A percentile compares a stretch with the other conserved stretches of the same genome.
Conservation (phyloP, 176 grass and related monocot genomes). For the Tillandsia leiboldiana region DNA sequence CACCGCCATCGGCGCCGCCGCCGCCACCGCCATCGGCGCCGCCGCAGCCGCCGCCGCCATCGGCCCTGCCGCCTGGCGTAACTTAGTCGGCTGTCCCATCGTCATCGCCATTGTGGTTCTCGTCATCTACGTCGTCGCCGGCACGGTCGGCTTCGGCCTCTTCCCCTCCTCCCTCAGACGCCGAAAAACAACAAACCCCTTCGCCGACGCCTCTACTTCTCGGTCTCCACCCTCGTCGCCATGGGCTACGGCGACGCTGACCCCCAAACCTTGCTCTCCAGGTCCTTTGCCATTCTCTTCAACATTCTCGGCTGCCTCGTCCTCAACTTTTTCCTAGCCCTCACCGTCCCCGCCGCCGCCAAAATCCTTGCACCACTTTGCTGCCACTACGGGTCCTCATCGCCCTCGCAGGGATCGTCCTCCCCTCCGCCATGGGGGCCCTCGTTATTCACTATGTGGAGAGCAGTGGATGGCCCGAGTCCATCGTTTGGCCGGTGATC, state of each 20-base stretch:
- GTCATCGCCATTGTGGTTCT: no score
- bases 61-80: no score
- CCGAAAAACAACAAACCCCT: conserved; percentile 20
- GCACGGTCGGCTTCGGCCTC: no score
- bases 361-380: no score
- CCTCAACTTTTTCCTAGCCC: conserved; percentile 23
- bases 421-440: conserved; percentile 49
- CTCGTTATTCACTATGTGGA: conserved; percentile 53
- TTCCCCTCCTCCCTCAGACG: no score
- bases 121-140: no score
- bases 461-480: conserved; percentile 49
- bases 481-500: conserved; percentile 64
- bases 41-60: no score
- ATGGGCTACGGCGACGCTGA: conserved; percentile 77
- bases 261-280: conserved; percentile 52
- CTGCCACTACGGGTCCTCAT: conserved; percentile 31
- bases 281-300: conserved; percentile 41
- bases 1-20: no score
- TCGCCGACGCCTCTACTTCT: conserved; percentile 82
- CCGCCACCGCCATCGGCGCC: no score
- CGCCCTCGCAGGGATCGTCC: conserved; percentile 35
- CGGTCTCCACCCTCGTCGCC: conserved; percentile 61
- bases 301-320: conserved; percentile 58
- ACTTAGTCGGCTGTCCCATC: no score
- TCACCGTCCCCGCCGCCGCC: no score